Evolutionary conservation across 331 rosid genomes (phyloP).

Genomic region (Stylosanthes scabra): DNA sequence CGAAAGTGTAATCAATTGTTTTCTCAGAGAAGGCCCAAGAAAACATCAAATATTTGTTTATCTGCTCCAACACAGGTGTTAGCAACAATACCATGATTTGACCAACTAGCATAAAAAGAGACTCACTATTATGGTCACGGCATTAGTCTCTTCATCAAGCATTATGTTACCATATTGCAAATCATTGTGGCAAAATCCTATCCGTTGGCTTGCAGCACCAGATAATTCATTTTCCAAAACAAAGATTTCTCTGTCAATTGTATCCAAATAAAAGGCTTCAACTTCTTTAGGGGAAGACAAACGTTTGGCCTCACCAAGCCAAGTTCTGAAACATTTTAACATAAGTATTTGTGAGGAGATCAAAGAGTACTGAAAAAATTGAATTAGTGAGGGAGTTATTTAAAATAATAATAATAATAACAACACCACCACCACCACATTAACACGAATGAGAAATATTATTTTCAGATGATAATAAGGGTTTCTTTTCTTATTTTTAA

Average conservation of each 20-base stretch:
- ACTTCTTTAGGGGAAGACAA: slow-evolving; percentile 70
- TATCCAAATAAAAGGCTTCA: slow-evolving; percentile 70
- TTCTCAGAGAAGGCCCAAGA: not conserved
- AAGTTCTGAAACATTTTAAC: slow-evolving; percentile 60
- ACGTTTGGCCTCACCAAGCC: slow-evolving; percentile 68
- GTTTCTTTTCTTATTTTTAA: slow-evolving; percentile 1
- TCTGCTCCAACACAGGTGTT: slow-evolving; percentile 15
- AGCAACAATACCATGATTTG: slow-evolving; percentile 24
- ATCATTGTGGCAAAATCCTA: slow-evolving; percentile 93
- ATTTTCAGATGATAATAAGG: slow-evolving; percentile 20
- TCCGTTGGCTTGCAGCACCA: slow-evolving; percentile 39
- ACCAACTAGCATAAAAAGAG: slow-evolving; percentile 35
- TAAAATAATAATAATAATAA: no score
- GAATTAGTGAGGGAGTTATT: not conserved
- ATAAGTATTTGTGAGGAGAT: slow-evolving; percentile 24
- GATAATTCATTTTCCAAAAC: slow-evolving; percentile 70
- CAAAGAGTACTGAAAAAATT: slow-evolving; percentile 6
- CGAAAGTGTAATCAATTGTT: slow-evolving; percentile 23
- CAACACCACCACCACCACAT: not conserved
- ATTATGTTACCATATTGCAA: slow-evolving; percentile 90
- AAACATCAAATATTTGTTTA: slow-evolving; percentile 16
- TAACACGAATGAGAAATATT: slow-evolving; percentile 13
- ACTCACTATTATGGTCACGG: slow-evolving; percentile 86
- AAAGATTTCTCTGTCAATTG: slow-evolving; percentile 65
- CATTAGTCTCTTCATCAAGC: slow-evolving; percentile 75